Percentiles rank a stretch among this genome's conserved stretches.
Conservation (phyloP, 805 yeast genomes). For the Wickerhamiella occidentalis region DNA sequence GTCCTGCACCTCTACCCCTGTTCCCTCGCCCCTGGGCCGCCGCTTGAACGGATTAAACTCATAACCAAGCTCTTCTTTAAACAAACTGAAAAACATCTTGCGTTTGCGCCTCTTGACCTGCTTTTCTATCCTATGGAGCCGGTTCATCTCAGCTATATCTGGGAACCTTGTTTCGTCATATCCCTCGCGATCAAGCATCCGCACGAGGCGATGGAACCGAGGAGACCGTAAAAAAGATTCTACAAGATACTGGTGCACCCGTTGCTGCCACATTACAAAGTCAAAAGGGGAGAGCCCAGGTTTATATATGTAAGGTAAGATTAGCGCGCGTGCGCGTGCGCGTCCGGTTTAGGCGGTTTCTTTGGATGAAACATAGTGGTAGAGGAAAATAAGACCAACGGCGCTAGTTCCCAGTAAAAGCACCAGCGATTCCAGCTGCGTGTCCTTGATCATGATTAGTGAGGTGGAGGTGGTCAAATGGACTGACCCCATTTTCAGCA, state of each 20-base stretch:
- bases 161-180: conserved; percentile 15
- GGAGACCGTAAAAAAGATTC: conserved; percentile 20
- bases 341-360: not conserved
- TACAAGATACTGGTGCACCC: conserved; percentile 21
- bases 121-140: conserved; percentile 11
- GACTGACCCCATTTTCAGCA: too few relatives aligned
- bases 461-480: not conserved
- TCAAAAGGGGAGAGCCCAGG: not conserved
- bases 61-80: conserved; percentile 20
- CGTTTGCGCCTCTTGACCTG: conserved; percentile 15
- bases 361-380: conserved; percentile 42
- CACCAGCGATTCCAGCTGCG: conserved; percentile 62
- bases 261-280: conserved; percentile 18
- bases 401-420: conserved; percentile 62
- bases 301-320: not conserved
- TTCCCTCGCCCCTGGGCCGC: not conserved
- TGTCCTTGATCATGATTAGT: conserved; percentile 62
- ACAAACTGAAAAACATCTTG: conserved; percentile 17
- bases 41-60: conserved; percentile 15
- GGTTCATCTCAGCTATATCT: conserved; percentile 11
- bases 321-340: not conserved
- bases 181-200: conserved; percentile 19
- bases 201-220: conserved; percentile 21
- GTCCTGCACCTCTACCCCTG: not conserved
- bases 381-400: conserved; percentile 56